phyloP scores from a whole-genome alignment of 306 rosid genomes.

The Sesbania bispinosa region DNA sequence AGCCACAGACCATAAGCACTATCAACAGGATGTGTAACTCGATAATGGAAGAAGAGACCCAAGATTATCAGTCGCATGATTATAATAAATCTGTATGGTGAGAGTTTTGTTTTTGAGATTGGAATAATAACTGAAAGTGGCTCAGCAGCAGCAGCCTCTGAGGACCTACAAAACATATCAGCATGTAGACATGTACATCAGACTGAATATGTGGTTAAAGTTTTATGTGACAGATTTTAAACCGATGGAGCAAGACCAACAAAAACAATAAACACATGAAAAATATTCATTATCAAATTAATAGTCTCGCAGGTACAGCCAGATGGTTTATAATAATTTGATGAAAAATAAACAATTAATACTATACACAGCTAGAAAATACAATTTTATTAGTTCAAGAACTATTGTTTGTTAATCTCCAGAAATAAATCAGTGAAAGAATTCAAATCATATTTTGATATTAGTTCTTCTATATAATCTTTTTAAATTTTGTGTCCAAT shows the following conservation, averaged over 20 bases:
- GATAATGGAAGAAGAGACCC: conserved; percentile 88
- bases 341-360: too few relatives aligned
- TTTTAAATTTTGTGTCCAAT: not conserved
- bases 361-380: too few relatives aligned
- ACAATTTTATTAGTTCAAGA: too few relatives aligned
- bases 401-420: too few relatives aligned
- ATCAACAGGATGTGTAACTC: conserved; percentile 90
- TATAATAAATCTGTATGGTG: conserved; percentile 74
- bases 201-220: not conserved
- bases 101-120: conserved; percentile 53
- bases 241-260: not conserved
- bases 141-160: conserved; percentile 55
- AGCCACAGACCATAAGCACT: conserved; percentile 95
- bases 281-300: not conserved
- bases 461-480: not conserved
- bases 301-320: not conserved
- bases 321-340: not conserved
- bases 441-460: not conserved
- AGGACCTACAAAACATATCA: conserved; percentile 48
- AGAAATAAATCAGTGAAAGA: not conserved
- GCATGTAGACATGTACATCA: conserved; percentile 23
- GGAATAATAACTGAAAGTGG: conserved; percentile 66
- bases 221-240: not conserved
- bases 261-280: not conserved
- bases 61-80: conserved; percentile 65